Base-by-base conservation (phyloP, 2,329 filamentous ascomycete genomes). In the Aspergillus glaucus region DNA sequence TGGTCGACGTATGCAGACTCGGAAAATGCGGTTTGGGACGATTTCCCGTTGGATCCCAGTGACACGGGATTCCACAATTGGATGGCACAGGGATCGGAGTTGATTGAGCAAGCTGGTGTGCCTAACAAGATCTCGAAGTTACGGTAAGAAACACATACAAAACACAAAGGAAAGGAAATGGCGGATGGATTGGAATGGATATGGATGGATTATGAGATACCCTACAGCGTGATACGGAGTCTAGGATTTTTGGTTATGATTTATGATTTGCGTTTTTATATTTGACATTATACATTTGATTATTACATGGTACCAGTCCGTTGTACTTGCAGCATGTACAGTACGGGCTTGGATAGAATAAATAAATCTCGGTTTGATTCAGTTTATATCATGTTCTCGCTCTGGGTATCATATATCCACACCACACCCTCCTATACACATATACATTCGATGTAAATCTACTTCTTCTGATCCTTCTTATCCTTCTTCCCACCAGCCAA, bases 401-500 rank as follows among this genome's bases (percentile, higher is more conserved):
- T 42, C 39, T 14, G 39, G 22, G 39, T 24, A 42, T 42, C 39
- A 21, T 46, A 62, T 60, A 52, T 60, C 66, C 52, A 65, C 64
- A 34, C 57, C 62, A 54, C 66, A 65, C 36, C 15, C 15, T 15
- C 15, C 1, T 15, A 15, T 15, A 15, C 15, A 15, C 15, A 15
- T 43, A 43, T 43, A 5, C 15, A 14, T 15, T 15, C 15, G 15
- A 17, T 4, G 15, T 6, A 6, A 21, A 17, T 22, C 17, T 43
- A 24, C 19, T 22, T 63, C 48, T 64, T 63, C 54, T 64, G 65
- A 51, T 54, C 59, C 58, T 72, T 71, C 57, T 67, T 74, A 51
- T 80, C 75, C 67, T 79, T 84, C 76, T 85, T 86, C 10, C 82
- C 84, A 2, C 83, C 82, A 49, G 75, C 75, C 60, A 88, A 65